Conservation (phyloP, 345 rosid genomes). For the Eucalyptus erythrocorys region DNA sequence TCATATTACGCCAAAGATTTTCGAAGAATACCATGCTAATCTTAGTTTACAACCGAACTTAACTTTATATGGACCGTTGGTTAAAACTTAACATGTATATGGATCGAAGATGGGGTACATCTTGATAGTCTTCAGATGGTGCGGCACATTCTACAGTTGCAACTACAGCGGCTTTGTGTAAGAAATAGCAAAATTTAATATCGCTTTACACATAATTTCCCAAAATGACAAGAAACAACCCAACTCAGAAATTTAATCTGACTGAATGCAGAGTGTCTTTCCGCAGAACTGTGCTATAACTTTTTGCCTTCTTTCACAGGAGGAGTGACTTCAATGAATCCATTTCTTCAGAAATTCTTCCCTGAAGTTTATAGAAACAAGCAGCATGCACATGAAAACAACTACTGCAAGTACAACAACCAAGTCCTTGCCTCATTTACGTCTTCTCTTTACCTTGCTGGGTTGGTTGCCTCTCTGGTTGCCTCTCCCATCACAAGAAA, state of each 20-base stretch:
- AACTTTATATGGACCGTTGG: not conserved
- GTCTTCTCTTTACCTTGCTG: conserved; percentile 86
- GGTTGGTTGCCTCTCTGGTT: conserved; percentile 64
- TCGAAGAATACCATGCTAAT: not conserved
- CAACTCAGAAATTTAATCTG: not conserved
- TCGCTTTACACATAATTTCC: not conserved
- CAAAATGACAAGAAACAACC: not conserved
- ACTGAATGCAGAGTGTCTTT: not conserved
- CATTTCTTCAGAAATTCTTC: conserved; percentile 67
- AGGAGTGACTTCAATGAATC: conserved; percentile 87
- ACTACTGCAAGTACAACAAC: conserved; percentile 83
- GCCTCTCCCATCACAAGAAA: conserved; percentile 73
- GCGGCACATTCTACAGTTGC: not conserved
- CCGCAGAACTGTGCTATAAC: not conserved
- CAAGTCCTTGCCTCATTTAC: conserved; percentile 84
- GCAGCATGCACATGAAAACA: conserved; percentile 69
- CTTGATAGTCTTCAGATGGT: not conserved
- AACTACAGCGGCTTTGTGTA: not conserved
- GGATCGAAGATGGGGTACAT: not conserved
- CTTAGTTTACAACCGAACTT: not conserved
- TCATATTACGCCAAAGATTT: not conserved
- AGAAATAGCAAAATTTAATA: not conserved
- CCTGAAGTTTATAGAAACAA: conserved; percentile 46
- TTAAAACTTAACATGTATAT: not conserved
- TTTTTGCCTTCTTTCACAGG: conserved; percentile 19